Base-by-base conservation (phyloP, 176 grass and related monocot genomes). In the Cenchrus purpureus region DNA sequence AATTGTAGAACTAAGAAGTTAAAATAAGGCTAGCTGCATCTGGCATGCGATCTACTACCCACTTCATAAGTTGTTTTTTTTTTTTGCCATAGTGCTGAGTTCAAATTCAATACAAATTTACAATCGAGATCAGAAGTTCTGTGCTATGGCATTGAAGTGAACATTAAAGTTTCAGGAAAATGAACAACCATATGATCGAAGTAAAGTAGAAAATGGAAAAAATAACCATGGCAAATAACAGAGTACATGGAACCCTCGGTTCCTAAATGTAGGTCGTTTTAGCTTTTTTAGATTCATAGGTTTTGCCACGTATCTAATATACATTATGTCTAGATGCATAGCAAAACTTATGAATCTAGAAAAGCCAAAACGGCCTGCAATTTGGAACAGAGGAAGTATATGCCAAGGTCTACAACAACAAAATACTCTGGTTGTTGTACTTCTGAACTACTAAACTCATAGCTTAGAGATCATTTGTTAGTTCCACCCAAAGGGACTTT, bases 151-250 rank as follows among this genome's bases (percentile, higher is more conserved):
- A 67, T 10, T 20, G 15, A 14, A 16, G 28, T 19, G 16, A 52
- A 67, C 15, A 64, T 65, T 79, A 55, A 29, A 50, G 59, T 65
- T 19, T 65, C 60, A 51, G 44, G 7, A 20, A 2, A 32, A 29
- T 51, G 45, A 79, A 79, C 28, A 65, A 65, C 8, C 60, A 65
- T 63, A 53, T 20, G 51, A 66, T 79, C 45, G n/a, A 66, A 79
- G 15, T 32, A 79, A 15, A 43, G 6, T 22, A 44, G 40, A 46
- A 61, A 61, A 76, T 31, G 52, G 53, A n/a, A 10, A 42, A 42
- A 19, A 54, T 34, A 58, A 76, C 16, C 50, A 75, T 75, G 53
- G 52, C 16, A 76, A 57, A 34, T 34, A 77, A 61, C 12, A 45
- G 22, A 58, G 11, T 22, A 51, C 11, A 28, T 43, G 43, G 40